These are phyloP conservation scores for Crithidia acanthocephali DNA, from an alignment of 208 protist genomes.

Conservation along the genomic window DNA sequence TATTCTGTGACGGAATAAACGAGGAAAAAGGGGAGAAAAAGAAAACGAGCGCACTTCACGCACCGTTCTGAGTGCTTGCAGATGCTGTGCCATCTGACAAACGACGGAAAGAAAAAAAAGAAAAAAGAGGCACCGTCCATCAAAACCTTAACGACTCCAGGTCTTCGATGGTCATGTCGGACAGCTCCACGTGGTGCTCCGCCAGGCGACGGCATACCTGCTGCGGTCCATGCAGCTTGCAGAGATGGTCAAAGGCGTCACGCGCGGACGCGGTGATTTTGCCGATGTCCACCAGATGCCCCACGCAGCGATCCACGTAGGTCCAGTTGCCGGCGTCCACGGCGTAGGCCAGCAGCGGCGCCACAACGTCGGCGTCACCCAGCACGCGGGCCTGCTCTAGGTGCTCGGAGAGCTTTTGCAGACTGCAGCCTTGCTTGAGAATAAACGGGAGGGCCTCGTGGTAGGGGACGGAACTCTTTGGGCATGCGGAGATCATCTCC, in stretches of 20 bases:
- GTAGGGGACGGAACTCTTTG: slow-evolving; percentile 86
- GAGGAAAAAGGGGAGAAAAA: no score
- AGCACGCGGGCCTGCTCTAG: slow-evolving; percentile 87
- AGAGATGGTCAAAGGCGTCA: slow-evolving; percentile 73
- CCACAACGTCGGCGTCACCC: slow-evolving; percentile 85
- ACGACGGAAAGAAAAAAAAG: no score
- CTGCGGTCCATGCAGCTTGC: slow-evolving; percentile 68
- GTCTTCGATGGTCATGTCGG: slow-evolving; percentile 72
- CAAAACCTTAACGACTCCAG: slow-evolving; percentile 81
- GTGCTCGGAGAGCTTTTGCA: slow-evolving; percentile 84
- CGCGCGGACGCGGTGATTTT: slow-evolving; percentile 70
- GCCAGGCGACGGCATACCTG: slow-evolving; percentile 59
- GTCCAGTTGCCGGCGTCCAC: slow-evolving; percentile 75
- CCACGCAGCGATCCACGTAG: slow-evolving; percentile 80
- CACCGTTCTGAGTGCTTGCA: no score
- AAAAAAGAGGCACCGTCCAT: no score
- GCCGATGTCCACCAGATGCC: slow-evolving; percentile 88
- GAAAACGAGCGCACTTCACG: no score
- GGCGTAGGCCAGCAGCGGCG: slow-evolving; percentile 79
- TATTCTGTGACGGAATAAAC: no score
- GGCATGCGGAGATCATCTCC: slow-evolving; percentile 81
- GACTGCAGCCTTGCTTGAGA: slow-evolving; percentile 74
- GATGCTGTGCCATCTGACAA: no score
- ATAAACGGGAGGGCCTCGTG: slow-evolving; percentile 70
- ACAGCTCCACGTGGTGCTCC: slow-evolving; percentile 67